Conservation (phyloP, 768 basidiomycete genomes). For the Terana coerulea region DNA sequence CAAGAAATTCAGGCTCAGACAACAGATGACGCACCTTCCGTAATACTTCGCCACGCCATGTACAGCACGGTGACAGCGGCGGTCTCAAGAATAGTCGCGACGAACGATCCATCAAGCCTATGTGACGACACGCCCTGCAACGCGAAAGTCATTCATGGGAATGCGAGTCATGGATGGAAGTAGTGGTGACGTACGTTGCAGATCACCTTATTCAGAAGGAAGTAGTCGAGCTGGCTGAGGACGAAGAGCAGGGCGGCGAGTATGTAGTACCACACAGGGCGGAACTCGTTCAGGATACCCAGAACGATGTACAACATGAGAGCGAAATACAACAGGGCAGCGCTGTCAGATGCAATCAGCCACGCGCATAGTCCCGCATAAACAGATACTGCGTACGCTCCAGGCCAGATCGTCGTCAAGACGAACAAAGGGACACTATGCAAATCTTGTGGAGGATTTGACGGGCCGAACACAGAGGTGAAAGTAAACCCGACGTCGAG, state of each 20-base stretch:
- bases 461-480: constrained; percentile 56
- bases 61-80: constrained; percentile 64
- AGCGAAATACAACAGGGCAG: constrained; percentile 62
- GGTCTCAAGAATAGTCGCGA: constrained; percentile 83
- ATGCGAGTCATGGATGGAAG: not conserved
- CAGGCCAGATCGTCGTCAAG: constrained; percentile 77
- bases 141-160: not conserved
- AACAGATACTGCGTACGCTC: constrained; percentile 45
- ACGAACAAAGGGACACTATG: constrained; percentile 76
- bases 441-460: constrained; percentile 52
- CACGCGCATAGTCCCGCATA: not conserved
- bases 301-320: constrained; percentile 83
- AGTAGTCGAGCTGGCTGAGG: constrained; percentile 77
- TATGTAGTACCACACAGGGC: constrained; percentile 77
- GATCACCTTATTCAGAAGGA: constrained; percentile 73
- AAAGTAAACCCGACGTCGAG: constrained; percentile 76
- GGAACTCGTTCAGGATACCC: constrained; percentile 67
- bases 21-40: constrained; percentile 62
- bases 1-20: not conserved
- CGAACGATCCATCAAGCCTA: constrained; percentile 76
- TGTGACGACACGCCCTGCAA: constrained; percentile 2
- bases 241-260: constrained; percentile 75
- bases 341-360: constrained; percentile 32
- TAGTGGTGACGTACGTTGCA: constrained; percentile 52
- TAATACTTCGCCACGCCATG: constrained; percentile 84